Evolutionary conservation across 106 monocot genomes (phyloP).

Genomic region (Platanthera zijinensis): DNA sequence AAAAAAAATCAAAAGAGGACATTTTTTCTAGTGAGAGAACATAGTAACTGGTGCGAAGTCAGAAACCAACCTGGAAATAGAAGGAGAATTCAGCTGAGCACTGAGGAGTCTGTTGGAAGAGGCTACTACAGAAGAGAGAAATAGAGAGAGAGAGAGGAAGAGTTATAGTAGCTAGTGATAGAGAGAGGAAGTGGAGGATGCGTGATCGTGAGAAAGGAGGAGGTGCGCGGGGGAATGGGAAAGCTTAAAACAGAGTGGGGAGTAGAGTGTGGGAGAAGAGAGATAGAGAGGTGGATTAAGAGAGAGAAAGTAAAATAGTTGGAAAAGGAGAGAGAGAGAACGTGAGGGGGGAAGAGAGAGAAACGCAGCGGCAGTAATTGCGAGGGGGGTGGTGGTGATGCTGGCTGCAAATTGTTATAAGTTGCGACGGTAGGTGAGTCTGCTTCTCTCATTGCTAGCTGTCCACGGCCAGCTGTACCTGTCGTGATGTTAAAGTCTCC

Average conservation of each 20-base stretch:
- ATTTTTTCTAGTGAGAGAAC: background rate
- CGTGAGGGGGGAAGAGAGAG: background rate
- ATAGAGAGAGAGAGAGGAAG: background rate
- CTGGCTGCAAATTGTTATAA: conserved; percentile 1
- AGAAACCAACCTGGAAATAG: conserved; percentile 4
- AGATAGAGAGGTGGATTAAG: conserved; percentile 6
- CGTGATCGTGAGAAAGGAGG: background rate
- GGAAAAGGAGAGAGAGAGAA: background rate
- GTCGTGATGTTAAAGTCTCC: conserved; percentile 55
- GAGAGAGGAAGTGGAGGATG: background rate
- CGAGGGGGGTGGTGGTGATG: conserved; percentile 7
- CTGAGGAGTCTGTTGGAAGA: conserved; percentile 4
- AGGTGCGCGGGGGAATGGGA: conserved; percentile 8
- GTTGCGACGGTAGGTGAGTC: conserved; percentile 35
- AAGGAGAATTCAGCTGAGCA: conserved; percentile 1
- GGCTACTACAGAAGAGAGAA: background rate
- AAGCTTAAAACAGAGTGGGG: conserved; percentile 1
- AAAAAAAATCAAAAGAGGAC: background rate
- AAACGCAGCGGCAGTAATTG: background rate
- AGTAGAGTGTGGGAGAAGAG: background rate
- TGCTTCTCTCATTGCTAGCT: conserved; percentile 59
- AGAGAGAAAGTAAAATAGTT: background rate
- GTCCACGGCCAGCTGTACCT: conserved; percentile 28
- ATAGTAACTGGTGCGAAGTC: background rate
- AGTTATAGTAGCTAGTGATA: background rate